Evolutionary conservation across 495 filamentous ascomycete genomes (phyloP), one percentile per base, ranked within the genome.

Genomic region (Alectoria sarmentosa): DNA sequence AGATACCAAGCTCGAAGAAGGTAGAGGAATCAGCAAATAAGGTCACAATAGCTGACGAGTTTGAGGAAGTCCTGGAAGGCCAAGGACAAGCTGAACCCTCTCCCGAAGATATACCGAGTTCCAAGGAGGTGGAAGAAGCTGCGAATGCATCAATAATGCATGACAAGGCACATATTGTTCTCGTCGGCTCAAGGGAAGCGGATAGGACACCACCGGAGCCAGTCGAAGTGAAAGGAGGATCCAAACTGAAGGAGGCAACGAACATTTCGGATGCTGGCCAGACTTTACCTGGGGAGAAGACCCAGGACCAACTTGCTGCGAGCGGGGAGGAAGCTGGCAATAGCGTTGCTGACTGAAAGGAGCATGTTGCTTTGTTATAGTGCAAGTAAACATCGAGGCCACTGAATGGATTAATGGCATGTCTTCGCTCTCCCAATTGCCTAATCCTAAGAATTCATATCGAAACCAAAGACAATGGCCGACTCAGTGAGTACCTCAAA

Each of bases 231-330:
- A 30, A n/a, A 6, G 48, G 13, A 7, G 62, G 30, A 34, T 30
- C 39, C 1, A 55, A 65, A 34, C 37, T 41, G 21, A 65, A 52
- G 28, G 57, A 60, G n/a, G 44, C 56, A 21, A 54, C 37, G 19
- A 61, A 37, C 4, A 46, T 60, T 37, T 61, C 62, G 3, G 32
- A 67, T 19, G 72, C 64, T 42, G 63, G 56, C 14, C 55, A 63
- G 49, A 52, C 37, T 19, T 23, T 67, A 38, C 62, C 67, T 10
- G 66, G 68, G 23, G 59, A 57, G 55, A 70, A 67, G 49, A 69
- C 69, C n/a, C 69, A 73, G 60, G 68, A 70, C 10, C 69, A 76
- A 54, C 66, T 66, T 48, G 60, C 74, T 49, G 74, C 70, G 58
- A 39, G 71, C 52, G 71, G 62, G 26, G 71, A 59, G 58, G 70